Percentiles rank a stretch among this genome's conserved stretches.
Evolutionary conservation across 2,329 filamentous ascomycete genomes (phyloP).

Genomic region (Fusarium sp.): DNA sequence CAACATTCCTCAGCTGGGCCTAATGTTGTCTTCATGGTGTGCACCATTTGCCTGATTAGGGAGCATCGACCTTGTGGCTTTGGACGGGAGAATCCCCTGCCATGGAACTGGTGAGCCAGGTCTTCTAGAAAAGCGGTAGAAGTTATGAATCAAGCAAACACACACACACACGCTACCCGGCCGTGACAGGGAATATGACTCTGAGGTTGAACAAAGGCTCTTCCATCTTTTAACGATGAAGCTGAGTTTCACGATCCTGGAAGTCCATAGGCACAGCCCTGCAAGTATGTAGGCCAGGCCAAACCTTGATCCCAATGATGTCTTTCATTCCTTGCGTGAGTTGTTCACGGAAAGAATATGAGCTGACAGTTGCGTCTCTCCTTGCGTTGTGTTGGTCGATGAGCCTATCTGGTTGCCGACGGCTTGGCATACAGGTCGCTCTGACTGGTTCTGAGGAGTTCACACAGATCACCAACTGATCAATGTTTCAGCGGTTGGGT

Average conservation of each 20-base stretch:
- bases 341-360: slow-evolving; percentile 4
- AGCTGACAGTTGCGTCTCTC: neutral
- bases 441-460: neutral
- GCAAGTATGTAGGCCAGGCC: neutral
- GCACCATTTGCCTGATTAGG: slow-evolving; percentile 8
- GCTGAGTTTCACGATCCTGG: neutral
- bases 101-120: neutral
- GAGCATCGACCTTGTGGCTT: slow-evolving; percentile 9
- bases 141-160: neutral
- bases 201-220: neutral
- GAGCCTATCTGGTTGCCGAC: neutral
- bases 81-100: neutral
- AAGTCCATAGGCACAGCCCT: neutral
- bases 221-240: neutral
- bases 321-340: slow-evolving; percentile 7
- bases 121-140: slow-evolving; percentile 34
- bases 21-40: slow-evolving; percentile 2
- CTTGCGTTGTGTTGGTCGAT: slow-evolving; percentile 1
- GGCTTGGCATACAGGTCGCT: neutral
- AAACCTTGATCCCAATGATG: neutral
- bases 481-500: slow-evolving; percentile 29
- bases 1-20: neutral
- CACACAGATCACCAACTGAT: neutral
- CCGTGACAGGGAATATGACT: neutral
- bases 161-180: neutral